Conservation (phyloP, 176 grass and related monocot species). For the Cymbopogon citratus region DNA sequence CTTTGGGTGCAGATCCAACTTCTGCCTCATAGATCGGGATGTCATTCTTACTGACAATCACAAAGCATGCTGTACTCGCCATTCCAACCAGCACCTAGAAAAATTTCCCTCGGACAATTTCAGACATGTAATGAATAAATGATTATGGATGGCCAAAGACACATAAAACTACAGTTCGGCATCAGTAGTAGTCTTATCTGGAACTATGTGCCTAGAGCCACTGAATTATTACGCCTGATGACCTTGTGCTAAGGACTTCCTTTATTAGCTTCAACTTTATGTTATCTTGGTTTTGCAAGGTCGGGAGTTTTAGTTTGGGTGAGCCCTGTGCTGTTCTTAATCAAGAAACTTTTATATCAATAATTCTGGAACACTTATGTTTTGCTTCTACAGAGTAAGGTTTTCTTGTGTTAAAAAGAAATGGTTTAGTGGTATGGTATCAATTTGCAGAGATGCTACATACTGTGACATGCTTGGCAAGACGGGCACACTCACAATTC, state of each 20-base stretch:
- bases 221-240: background rate
- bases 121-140: background rate
- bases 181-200: background rate
- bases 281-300: background rate
- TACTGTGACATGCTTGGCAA: background rate
- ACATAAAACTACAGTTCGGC: background rate
- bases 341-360: background rate
- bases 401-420: background rate
- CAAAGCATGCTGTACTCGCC: slow-evolving; percentile 57
- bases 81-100: background rate
- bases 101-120: background rate
- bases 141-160: background rate
- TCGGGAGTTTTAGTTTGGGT: background rate
- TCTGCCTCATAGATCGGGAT: slow-evolving; percentile 91
- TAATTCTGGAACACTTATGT: background rate
- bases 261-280: background rate
- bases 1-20: slow-evolving; percentile 63
- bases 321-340: background rate
- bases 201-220: background rate
- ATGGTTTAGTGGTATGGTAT: background rate
- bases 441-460: background rate
- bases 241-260: background rate
- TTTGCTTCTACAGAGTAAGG: background rate
- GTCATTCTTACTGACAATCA: slow-evolving; percentile 81
- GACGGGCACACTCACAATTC: background rate